Evolutionary conservation across 1,284 basidiomycete species (phyloP).

Genomic region (Austroboletus rostrupii): DNA sequence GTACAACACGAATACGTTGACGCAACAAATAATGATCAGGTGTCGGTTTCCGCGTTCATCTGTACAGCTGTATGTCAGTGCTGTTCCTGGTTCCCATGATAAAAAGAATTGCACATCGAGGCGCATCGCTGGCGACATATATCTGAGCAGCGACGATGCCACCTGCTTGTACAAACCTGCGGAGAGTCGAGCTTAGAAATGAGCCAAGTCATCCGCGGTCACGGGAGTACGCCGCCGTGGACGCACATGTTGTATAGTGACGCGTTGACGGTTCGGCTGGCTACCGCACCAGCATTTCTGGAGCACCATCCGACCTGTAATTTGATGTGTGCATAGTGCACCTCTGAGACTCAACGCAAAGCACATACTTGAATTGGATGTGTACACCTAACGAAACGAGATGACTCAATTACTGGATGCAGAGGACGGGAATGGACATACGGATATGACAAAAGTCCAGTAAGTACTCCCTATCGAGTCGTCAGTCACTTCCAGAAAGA

Average conservation of each 20-base stretch:
- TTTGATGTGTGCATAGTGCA: not conserved
- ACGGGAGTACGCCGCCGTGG: not conserved
- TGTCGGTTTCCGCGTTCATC: slow-evolving; percentile 48
- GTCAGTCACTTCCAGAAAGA: not conserved
- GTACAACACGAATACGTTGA: slow-evolving; percentile 48
- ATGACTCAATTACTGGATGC: too few species aligned
- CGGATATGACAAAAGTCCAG: slow-evolving; percentile 15
- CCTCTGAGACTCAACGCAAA: too few species aligned
- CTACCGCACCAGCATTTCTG: slow-evolving; percentile 52
- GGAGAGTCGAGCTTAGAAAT: too few species aligned
- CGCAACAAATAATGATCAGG: slow-evolving; percentile 42
- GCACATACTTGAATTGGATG: slow-evolving; percentile 35
- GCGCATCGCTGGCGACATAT: slow-evolving; percentile 45
- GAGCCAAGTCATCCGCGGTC: too few species aligned
- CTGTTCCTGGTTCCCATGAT: too few species aligned
- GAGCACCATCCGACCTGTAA: slow-evolving; percentile 52
- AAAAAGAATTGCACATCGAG: slow-evolving; percentile 35
- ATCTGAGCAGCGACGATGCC: slow-evolving; percentile 43
- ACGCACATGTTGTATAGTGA: slow-evolving; percentile 52
- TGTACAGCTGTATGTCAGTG: slow-evolving; percentile 11
- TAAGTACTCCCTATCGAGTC: slow-evolving; percentile 19
- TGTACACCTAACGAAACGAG: slow-evolving; percentile 19
- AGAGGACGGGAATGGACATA: slow-evolving; percentile 14
- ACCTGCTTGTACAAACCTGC: slow-evolving; percentile 46
- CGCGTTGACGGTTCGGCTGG: slow-evolving; percentile 52